Base-by-base conservation (phyloP, 2,329 filamentous ascomycete genomes). In the Mollisia scopiformis region DNA sequence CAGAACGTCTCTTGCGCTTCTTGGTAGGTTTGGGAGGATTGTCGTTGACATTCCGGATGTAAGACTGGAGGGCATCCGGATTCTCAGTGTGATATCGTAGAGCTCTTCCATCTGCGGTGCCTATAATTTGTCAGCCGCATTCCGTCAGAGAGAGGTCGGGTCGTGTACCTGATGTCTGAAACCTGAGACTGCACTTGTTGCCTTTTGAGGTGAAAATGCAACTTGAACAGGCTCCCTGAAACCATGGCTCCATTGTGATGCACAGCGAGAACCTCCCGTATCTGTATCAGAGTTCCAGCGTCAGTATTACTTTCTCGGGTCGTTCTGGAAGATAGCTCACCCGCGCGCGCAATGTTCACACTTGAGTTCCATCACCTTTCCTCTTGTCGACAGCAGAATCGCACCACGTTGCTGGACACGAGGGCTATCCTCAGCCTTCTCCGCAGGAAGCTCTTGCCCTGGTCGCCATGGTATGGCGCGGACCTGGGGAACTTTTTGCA, bases 121-220 rank as follows among this genome's bases (percentile, higher is more conserved):
- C 69, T 69, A 56, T 33, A 30, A 16, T 43, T 35, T 37, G 43
- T 64, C 30, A 62, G 54, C 27, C 55, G 46, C 19, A 14, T 50
- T 16, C 10, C 35, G 6, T 47, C n/a, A 41, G 47, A 41, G 53
- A 49, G 10, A 41, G n/a, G 46, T 39, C 25, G n/a, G 25, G 14
- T 13, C 21, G 27, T 30, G 49, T 57, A 68, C 68, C 66, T 49
- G 65, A 64, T 25, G 59, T 54, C 41, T 67, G 59, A 23, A 58
- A 55, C 41, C 66, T 61, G 49, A 71, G 53, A 49, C 65, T 70
- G 46, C 69, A 71, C 41, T 67, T 68, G 39, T 69, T 68, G 1
- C 68, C 66, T 41, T 68, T 71, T 11, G 64, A 66, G 8, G 63
- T 70, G 49, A 70, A 71, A 5, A 68, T 63, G 52, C 70, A 72